Base-by-base conservation (phyloP, 1,139 yeast species). In the Barnettozyma hawaiiensis region DNA sequence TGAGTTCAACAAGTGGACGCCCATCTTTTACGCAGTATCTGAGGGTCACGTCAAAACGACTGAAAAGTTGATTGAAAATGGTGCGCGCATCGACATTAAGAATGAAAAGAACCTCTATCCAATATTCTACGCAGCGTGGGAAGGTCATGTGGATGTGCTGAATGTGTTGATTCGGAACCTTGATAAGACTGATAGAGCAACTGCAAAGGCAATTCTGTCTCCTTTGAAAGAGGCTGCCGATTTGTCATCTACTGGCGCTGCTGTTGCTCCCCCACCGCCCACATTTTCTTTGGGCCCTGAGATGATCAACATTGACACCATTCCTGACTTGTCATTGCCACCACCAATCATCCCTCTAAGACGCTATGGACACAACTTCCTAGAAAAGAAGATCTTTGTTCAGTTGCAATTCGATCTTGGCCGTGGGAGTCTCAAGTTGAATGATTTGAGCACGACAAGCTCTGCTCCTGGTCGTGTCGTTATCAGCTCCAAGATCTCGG, bases 301-400 rank as follows among this genome's bases (percentile, higher is more conserved):
- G 18, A 37, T 31, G 18, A 61, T 61, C 32, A 78, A 72, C 43
- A 65, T 74, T 4, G 95, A 86, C 53, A 74, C 81, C 19, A 90
- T 92, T 40, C 98, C 98, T 0, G 96, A 87, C 55, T 72, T 92
- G 45, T 79, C 89, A 28, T 70, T 92, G 44, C 98, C 98, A 1
- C 98, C 98, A 1, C 98, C 98, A 10, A 87, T 92, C 42, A 78
- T 92, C 39, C 98, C 98, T 0, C 69, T 92, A 43, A 74, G 97
- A 56, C 75, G 95, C 52, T 92, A 92, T 59, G 98, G 98, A 8
- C 98, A 92, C 65, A 92, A 89, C 63, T 92, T 89, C 66, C 67
- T 92, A 57, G 97, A 92, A 57, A 86, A 83, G 59, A 87, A 85
- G 57, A 87, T 86, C 3, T 78, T 89, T 51, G 75, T 92, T 29